Base-by-base conservation (phyloP, 2,329 filamentous ascomycete genomes). In the Reticulascus tulasneorum region DNA sequence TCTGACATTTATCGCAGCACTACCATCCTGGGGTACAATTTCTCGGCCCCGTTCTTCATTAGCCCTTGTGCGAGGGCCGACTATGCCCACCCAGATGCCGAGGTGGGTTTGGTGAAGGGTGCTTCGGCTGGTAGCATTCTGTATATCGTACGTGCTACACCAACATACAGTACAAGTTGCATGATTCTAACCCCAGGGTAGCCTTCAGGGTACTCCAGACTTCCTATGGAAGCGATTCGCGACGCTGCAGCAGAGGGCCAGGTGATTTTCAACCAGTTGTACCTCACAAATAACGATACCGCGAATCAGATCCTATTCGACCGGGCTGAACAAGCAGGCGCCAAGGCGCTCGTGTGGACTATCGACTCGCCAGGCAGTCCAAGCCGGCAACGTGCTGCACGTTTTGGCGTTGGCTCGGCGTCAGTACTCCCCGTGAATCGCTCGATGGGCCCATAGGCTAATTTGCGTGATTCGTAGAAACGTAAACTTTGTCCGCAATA, bases 11-110 rank as follows among this genome's bases (percentile, higher is more conserved):
- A 22, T 17, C 9, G 26, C 32, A 62, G 62, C 12, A 74, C 71
- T 6, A 71, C 63, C 13, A 68, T 76, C 35, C 56, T 76, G 22
- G 72, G 72, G 21, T 58, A 72, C 56, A 70, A 73, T 54, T 71
- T 74, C 53, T 69, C 64, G 1, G 63, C 65, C 1, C 73, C 73
- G n/a, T 69, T 77, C 58, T 77, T 70, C 58, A 75, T 77, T 49
- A 62, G 61, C 38, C 71, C 73, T 5, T 67, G 64, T 9, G 68
- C 71, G 18, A 59, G 60, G 6, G 71, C 56, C 13, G 64, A 54
- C 19, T 64, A 67, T 34, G 71, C 51, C 7, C 60, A 75, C 43
- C 50, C 57, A 0, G 60, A 66, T 9, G 72, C 58, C 16, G 73
- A 77, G 55, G 46, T 63, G 7, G 71, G 71, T 47, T 53, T 78